These are phyloP conservation scores for Chimonanthus praecox DNA, from an alignment of 164 flowering plant species.

Conservation along the genomic window DNA sequence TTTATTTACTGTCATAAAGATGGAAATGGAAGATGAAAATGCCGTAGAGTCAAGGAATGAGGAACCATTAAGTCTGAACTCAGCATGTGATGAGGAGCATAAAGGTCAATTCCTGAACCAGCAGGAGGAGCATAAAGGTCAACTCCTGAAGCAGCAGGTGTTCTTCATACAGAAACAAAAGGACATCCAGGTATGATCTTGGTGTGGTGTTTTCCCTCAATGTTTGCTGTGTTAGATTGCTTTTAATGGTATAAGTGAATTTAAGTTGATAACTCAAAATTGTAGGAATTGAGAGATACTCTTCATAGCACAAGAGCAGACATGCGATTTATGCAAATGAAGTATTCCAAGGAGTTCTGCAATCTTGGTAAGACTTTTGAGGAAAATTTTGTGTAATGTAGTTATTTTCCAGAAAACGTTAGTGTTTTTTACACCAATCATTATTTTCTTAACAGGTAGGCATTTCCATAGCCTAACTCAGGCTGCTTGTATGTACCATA, in stretches of 20 bases:
- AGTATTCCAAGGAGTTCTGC: constrained; percentile 66
- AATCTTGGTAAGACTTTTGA: constrained; percentile 51
- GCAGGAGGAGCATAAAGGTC: not conserved
- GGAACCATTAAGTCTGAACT: not conserved
- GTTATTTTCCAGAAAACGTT: not conserved
- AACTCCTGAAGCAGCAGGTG: constrained; percentile 39
- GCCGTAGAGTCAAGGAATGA: not conserved
- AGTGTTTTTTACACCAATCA: not conserved
- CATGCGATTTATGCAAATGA: constrained; percentile 81
- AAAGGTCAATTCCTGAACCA: constrained; percentile 8
- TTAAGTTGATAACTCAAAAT: not conserved
- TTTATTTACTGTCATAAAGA: constrained; percentile 4
- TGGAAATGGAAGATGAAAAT: not conserved
- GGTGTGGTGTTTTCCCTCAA: not conserved
- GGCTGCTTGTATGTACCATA: constrained; percentile 92
- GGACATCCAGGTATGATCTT: constrained; percentile 55
- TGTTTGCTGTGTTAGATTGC: not conserved
- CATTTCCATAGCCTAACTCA: constrained; percentile 75
- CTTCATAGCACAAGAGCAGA: constrained; percentile 73
- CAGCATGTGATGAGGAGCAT: constrained; percentile 35
- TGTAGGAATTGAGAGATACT: constrained; percentile 63
- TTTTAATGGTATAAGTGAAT: not conserved
- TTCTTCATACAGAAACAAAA: constrained; percentile 63
- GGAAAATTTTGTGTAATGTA: not conserved
- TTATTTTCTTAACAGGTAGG: constrained; percentile 33